Evolutionary conservation across 495 filamentous ascomycete species (phyloP), one percentile per base, ranked within the genome.

Genomic region (Lindgomyces ingoldianus): DNA sequence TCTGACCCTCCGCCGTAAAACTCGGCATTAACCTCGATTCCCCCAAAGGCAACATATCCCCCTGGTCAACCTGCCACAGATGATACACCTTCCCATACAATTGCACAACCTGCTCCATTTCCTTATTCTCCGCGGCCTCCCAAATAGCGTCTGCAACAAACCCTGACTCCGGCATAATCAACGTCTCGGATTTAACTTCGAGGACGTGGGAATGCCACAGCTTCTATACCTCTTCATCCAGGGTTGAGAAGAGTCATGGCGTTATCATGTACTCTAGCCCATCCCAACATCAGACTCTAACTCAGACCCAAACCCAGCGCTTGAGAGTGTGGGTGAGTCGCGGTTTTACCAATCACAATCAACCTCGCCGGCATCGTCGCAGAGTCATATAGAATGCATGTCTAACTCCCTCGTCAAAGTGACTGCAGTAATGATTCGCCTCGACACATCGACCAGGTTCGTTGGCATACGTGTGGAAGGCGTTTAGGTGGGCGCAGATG

Each of bases 71-170:
- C 81, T 95, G 90, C 91, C 91, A 96, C 52, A 94, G 77, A 71
- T 92, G 91, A 76, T 87, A 96, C n/a, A 87, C 85, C 75, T 96
- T 95, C n/a, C 91, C 91, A 64, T 96, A 96, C 4, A 93, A 68
- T 14, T 80, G 74, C 1, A 87, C 71, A 8, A 93, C 77, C 62
- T 90, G 79, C 66, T 86, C 79, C 91, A 96, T 93, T 77, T 93
- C 90, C 22, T 82, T 81, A 10, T 80, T 89, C 79, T 96, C 91
- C 21, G 89, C 89, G 16, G 73, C 75, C 58, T 94, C 89, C 91
- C 91, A 95, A 0, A 71, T 81, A 0, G 73, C 65, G 1, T 74
- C 74, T 1, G 86, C 86, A 1, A 90, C 47, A 9, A 71, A 70
- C 0, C 74, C 66, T 0, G 91, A 88, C 8, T 84, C 79, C 0